A percentile compares a stretch with the other conserved stretches of the same genome.
These are phyloP conservation scores for Fagus crenata DNA, from an alignment of 306 rosid genomes.

Conservation along the genomic window DNA sequence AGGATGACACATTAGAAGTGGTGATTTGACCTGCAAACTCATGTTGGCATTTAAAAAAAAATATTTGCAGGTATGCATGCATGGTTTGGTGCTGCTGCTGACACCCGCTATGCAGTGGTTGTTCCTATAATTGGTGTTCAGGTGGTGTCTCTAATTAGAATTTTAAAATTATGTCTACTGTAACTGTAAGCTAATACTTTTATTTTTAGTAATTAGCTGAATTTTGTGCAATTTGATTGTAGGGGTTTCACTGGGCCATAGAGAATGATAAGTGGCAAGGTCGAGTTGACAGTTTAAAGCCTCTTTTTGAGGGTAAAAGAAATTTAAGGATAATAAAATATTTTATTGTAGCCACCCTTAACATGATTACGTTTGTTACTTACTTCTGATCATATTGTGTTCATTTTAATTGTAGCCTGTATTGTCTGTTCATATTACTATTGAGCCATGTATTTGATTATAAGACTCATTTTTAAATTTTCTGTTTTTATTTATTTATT, in stretches of 20 bases:
- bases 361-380: background rate
- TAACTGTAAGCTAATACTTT: background rate
- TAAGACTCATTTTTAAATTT: background rate
- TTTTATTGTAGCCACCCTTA: background rate
- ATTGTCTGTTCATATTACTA: background rate
- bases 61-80: constrained; percentile 82
- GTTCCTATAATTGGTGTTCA: constrained; percentile 85
- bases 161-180: background rate
- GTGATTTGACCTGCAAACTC: constrained; percentile 25
- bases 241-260: constrained; percentile 94
- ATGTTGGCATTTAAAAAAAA: constrained; percentile 15
- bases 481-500: background rate
- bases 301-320: constrained; percentile 74
- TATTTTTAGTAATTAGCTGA: background rate
- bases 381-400: background rate
- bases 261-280: constrained; percentile 75
- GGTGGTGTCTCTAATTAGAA: constrained; percentile 44
- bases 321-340: background rate
- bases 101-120: constrained; percentile 79
- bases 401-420: background rate
- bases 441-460: background rate
- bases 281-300: constrained; percentile 79
- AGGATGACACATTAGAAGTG: constrained; percentile 21
- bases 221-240: constrained; percentile 24
- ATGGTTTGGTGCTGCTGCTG: constrained; percentile 82